A percentile compares a stretch with the other conserved stretches of the same genome.
Evolutionary conservation across 2,329 filamentous ascomycete genomes (phyloP).

Genomic region (Verticillium zaregamsianum): DNA sequence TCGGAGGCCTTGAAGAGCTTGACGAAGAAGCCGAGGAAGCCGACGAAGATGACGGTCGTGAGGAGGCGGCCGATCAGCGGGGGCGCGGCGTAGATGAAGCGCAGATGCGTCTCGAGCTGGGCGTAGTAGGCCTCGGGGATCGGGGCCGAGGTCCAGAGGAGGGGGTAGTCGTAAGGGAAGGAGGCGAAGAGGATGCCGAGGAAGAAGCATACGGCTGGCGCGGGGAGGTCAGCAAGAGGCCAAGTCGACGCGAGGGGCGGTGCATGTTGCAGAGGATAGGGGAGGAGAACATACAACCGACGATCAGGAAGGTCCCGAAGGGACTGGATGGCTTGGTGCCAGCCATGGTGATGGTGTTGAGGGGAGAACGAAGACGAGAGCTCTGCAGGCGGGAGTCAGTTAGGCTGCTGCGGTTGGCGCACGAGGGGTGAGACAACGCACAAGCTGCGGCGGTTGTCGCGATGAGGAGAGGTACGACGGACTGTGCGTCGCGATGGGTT

Average conservation of each 20-base stretch:
- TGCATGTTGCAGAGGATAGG: conserved; percentile 6
- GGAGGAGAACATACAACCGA: conserved; percentile 68
- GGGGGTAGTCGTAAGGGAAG: conserved; percentile 92
- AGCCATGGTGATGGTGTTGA: neutral
- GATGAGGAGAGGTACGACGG: neutral
- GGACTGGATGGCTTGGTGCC: conserved; percentile 59
- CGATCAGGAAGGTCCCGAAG: conserved; percentile 95
- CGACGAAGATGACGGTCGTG: conserved; percentile 86
- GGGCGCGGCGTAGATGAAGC: conserved; percentile 86
- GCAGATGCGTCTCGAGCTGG: conserved; percentile 84
- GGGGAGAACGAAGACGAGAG: neutral
- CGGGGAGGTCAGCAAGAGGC: neutral
- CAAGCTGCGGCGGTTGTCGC: neutral
- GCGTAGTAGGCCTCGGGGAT: conserved; percentile 68
- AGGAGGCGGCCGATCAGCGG: conserved; percentile 90
- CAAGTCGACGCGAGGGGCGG: neutral
- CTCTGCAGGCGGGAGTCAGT: neutral
- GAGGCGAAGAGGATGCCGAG: conserved; percentile 95
- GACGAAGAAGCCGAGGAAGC: conserved; percentile 81
- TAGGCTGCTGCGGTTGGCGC: neutral
- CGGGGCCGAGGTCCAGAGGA: conserved; percentile 71
- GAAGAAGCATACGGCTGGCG: conserved; percentile 85
- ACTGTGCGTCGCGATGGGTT: neutral
- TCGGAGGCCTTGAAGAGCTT: conserved; percentile 95
- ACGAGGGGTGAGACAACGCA: neutral